Evolutionary conservation across 805 yeast genomes (phyloP), one percentile per base, ranked within the genome.

Genomic region (Candida easanensis): DNA sequence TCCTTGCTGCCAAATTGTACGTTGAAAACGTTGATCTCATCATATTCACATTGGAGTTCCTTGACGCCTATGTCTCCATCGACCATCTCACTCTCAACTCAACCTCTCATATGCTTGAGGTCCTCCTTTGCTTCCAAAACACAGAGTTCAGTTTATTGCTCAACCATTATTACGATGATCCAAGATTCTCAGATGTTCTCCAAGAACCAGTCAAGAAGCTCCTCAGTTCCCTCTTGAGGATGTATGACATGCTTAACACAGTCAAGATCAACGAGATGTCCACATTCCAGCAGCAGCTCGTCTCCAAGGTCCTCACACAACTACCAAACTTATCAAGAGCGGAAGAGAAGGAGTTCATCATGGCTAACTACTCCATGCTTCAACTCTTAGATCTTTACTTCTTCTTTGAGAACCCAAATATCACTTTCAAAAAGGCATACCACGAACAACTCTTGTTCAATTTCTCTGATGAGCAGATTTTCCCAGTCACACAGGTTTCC

Each of bases 371-470:
- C 54, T 60, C 79, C 5, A 60, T 79, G 19, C 64, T 79, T 36
- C 71, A 76, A 36, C 73, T 80, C 3, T 68, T 76, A 62, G 81
- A 79, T 53, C 62, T 82, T 38, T 69, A 73, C 47, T 65, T 71
- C 28, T 80, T 83, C 55, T 61, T 82, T 32, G 73, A 73, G 45
- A 77, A 74, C 50, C 70, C 81, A 15, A 79, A 79, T 56, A 69
- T 77, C 56, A 65, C 81, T 0, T 83, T 83, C 63, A 79, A 76
- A 48, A 82, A 82, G 61, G 63, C 71, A 23, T 80, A 73, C 55
- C 77, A 75, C 41, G 88, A 84, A 56, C 87, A 82, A 51, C 64
- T 80, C 37, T 67, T 84, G 63, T 80, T 84, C 70, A 76, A 80
- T 37, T 71, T 74, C 42, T 70, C 69, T 41, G 65, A 79, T 56